phyloP scores from a whole-genome alignment of 305 asterid genomes.

The Rubia balearica region DNA sequence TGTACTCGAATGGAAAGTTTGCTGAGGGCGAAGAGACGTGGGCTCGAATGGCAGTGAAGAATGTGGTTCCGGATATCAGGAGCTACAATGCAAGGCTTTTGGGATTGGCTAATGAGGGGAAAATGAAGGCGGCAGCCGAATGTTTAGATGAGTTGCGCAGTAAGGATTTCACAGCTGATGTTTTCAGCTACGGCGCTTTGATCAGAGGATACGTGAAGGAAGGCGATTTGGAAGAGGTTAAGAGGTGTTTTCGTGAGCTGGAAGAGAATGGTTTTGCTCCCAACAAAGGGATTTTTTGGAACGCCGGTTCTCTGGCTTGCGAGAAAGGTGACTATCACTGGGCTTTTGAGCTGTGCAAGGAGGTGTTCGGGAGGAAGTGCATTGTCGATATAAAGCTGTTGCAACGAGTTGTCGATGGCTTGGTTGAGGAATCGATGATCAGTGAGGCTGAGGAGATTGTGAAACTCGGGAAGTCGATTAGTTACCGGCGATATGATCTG shows the following conservation, averaged over 20 bases:
- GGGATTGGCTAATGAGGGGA: constrained; percentile 30
- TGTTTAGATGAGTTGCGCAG: constrained; percentile 26
- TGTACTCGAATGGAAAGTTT: constrained; percentile 29
- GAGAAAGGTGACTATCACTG: constrained; percentile 38
- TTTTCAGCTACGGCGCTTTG: constrained; percentile 29
- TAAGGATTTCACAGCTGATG: constrained; percentile 27
- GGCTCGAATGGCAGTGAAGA: constrained; percentile 23
- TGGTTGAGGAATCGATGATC: constrained; percentile 29
- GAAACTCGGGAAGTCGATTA: constrained; percentile 31
- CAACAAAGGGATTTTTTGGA: constrained; percentile 22
- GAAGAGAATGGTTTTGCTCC: constrained; percentile 23
- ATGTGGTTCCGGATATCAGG: constrained; percentile 27
- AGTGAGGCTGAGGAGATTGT: constrained; percentile 37
- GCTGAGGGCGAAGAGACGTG: constrained; percentile 36
- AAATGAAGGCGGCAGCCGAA: constrained; percentile 24
- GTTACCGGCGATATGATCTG: constrained; percentile 29
- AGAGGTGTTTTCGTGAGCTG: constrained; percentile 35
- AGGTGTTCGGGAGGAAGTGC: constrained; percentile 26
- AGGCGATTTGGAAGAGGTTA: constrained; percentile 32
- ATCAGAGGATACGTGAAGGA: constrained; percentile 29
- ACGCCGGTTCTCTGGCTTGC: constrained; percentile 24
- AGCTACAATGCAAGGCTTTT: constrained; percentile 31
- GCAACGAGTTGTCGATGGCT: constrained; percentile 36
- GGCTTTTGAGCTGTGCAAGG: constrained; percentile 38
- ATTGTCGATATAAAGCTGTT: constrained; percentile 26